These are phyloP conservation scores for Solidago caesia DNA, from an alignment of 129 eudicot genomes.

Conservation along the genomic window DNA sequence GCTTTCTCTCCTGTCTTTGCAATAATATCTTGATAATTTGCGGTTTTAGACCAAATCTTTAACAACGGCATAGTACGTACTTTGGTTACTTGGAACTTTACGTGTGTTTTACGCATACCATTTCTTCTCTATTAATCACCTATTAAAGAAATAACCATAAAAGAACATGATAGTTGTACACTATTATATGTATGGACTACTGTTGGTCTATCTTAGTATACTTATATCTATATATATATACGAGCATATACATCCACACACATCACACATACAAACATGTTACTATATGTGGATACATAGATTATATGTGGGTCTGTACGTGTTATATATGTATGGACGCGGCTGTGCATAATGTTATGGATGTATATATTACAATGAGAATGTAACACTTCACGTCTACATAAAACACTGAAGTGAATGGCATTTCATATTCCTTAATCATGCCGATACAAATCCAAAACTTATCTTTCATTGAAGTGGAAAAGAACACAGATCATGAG, in stretches of 20 bases:
- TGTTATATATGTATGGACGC: neutral
- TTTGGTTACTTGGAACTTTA: neutral
- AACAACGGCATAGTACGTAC: neutral
- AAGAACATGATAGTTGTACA: neutral
- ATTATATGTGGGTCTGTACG: neutral
- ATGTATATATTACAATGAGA: neutral
- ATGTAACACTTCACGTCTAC: neutral
- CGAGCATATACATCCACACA: neutral
- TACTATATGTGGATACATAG: neutral
- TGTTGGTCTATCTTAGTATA: neutral
- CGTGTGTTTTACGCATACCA: neutral
- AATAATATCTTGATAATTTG: slow-evolving; percentile 15
- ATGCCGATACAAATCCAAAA: neutral
- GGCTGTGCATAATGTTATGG: neutral
- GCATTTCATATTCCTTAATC: neutral
- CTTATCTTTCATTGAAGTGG: neutral
- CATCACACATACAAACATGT: neutral
- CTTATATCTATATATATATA: neutral
- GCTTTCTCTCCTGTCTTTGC: slow-evolving; percentile 20
- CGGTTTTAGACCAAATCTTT: slow-evolving; percentile 6
- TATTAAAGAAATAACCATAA: neutral
- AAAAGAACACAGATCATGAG: slow-evolving; percentile 4
- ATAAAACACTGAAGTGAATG: neutral
- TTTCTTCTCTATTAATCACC: neutral
- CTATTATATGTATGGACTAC: neutral